Conservation (phyloP, 2,329 filamentous ascomycete species). For the Fusarium scirpi region DNA sequence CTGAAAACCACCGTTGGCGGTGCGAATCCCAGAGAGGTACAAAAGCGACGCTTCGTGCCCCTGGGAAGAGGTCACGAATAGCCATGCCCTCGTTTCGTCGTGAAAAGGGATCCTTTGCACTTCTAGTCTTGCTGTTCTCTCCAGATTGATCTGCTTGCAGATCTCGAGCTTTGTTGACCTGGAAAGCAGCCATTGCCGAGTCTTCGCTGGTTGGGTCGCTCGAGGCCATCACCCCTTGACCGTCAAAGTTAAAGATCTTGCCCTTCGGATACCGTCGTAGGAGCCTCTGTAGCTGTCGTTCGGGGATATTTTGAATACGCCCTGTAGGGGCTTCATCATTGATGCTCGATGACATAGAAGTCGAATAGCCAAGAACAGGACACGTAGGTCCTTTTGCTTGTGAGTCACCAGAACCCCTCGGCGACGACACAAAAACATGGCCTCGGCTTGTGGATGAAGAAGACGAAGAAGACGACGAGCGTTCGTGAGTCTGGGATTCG, state of each 20-base stretch:
- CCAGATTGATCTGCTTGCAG: neutral
- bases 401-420: constrained; percentile 41
- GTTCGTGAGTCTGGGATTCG: neutral
- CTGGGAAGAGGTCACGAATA: constrained; percentile 55
- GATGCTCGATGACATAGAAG: constrained; percentile 50
- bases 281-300: constrained; percentile 22
- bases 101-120: constrained; percentile 19
- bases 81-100: constrained; percentile 35
- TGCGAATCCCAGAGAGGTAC: constrained; percentile 62
- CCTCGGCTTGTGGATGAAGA: constrained; percentile 13
- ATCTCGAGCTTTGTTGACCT: neutral
- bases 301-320: neutral
- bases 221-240: constrained; percentile 51
- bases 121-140: neutral
- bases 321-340: constrained; percentile 42
- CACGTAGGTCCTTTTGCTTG: constrained; percentile 44
- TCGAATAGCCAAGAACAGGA: constrained; percentile 56
- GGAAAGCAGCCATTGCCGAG: neutral
- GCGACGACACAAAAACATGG: constrained; percentile 3
- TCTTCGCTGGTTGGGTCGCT: constrained; percentile 50
- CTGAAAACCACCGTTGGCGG: constrained; percentile 62
- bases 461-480: constrained; percentile 25
- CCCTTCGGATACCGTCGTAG: constrained; percentile 58
- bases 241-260: constrained; percentile 60
- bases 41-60: constrained; percentile 60